Evolutionary conservation across 2,329 filamentous ascomycete genomes (phyloP), one percentile per base, ranked within the genome.

Genomic region (Cryphonectria parasitica): DNA sequence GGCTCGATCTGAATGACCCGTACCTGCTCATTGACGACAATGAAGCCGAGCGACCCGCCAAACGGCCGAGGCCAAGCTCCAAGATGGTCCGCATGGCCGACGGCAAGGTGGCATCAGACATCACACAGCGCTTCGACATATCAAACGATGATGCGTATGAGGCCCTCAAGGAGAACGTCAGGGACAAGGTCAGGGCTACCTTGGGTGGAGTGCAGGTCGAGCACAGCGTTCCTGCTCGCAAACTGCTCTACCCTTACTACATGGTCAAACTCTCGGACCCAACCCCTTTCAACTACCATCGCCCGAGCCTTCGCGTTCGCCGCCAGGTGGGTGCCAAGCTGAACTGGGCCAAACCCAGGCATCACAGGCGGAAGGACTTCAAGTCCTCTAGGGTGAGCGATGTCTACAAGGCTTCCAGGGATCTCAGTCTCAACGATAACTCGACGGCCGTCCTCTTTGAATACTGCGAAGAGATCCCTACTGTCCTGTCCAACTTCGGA

Each of bases 131-230:
- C 58, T 99, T 97, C 85, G 98, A 98, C 78, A 92, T 97, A 71
- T 97, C 95, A 41, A 98, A 98, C 74, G 96, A 99, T 77, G 92
- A 96, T 71, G 95, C 95, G 1, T 99, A 99, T 79, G 95, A 98
- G 77, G 89, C 94, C 72, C 88, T 99, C 61, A 98, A 98, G 81
- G 94, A 97, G 80, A 98, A 98, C 77, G 95, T 97, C 77, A 94
- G 97, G 82, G 94, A 93, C 85, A 98, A 97, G 81, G 93, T 99
- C 72, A 90, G 96, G 75, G 96, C 94, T 67, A 97, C 94, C 1
- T 88, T 99, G 72, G 94, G 94, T 62, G 95, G 95, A 77, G 89
- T 97, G 73, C 90, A 92, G n/a, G 91, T 99, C 58, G 96, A 99
- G 79, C 96, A 99, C 82, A 95, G 93, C 80, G 86, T 97, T 85